These are phyloP conservation scores for Phytophthora aleatoria DNA, from an alignment of 352 stramenopile genomes.

Conservation along the genomic window DNA sequence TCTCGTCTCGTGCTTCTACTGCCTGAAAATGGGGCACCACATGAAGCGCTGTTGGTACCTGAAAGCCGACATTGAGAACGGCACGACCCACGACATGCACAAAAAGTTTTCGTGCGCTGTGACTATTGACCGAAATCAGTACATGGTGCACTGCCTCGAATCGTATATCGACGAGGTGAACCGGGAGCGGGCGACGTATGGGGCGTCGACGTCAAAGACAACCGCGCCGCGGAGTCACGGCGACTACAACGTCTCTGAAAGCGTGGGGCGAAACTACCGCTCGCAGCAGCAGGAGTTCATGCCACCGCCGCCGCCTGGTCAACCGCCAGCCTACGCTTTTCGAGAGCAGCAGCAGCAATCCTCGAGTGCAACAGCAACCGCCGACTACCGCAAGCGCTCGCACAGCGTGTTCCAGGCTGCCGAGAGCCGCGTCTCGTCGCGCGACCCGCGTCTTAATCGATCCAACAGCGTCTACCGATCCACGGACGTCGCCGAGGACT, in stretches of 20 bases:
- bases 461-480: constrained; percentile 39
- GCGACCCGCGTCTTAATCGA: constrained; percentile 31
- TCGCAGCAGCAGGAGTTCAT: constrained; percentile 10
- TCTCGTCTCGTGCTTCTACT: constrained; percentile 45
- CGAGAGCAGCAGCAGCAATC: constrained; percentile 16
- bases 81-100: constrained; percentile 33
- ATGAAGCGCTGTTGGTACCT: constrained; percentile 50
- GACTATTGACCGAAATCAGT: constrained; percentile 36
- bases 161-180: constrained; percentile 44
- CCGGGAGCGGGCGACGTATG: constrained; percentile 19
- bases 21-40: constrained; percentile 45
- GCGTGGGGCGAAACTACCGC: constrained; percentile 12
- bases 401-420: constrained; percentile 32
- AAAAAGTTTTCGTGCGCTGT: constrained; percentile 47
- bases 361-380: not conserved
- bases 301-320: constrained; percentile 4
- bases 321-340: constrained; percentile 18
- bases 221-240: constrained; percentile 11
- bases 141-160: constrained; percentile 48
- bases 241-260: constrained; percentile 19
- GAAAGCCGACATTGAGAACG: constrained; percentile 45
- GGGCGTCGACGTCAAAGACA: constrained; percentile 6
- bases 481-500: constrained; percentile 18
- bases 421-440: constrained; percentile 17
- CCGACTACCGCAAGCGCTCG: constrained; percentile 33